Conservation (phyloP, 2,329 filamentous ascomycete genomes). For the Aspergillus alliaceus region DNA sequence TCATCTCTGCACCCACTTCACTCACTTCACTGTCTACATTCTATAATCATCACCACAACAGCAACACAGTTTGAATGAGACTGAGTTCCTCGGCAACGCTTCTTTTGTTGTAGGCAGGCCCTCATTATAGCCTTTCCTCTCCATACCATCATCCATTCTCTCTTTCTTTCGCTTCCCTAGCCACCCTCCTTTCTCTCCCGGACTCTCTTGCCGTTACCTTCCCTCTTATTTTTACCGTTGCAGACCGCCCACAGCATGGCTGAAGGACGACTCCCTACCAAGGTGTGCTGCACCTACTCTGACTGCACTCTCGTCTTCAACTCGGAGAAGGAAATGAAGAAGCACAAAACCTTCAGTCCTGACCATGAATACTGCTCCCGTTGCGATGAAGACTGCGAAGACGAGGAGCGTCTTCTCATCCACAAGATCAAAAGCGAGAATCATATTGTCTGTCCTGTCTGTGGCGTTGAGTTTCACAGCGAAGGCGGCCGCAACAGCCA, state of each 20-base stretch:
- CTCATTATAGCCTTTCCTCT: neutral
- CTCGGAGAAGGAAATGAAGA: conserved; percentile 47
- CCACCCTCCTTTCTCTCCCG: neutral
- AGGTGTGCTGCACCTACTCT: conserved; percentile 46
- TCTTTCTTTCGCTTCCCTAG: neutral
- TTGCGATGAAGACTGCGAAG: conserved; percentile 48
- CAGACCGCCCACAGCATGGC: conserved; percentile 5
- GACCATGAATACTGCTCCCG: conserved; percentile 43
- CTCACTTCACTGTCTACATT: too few species aligned
- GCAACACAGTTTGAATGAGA: neutral
- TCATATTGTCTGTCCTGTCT: conserved; percentile 58
- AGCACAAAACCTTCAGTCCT: conserved; percentile 49
- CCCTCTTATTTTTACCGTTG: neutral
- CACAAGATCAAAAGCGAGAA: conserved; percentile 50
- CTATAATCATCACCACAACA: neutral
- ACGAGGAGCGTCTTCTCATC: conserved; percentile 45
- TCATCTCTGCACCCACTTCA: neutral
- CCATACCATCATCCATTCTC: too few species aligned
- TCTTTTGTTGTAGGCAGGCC: neutral
- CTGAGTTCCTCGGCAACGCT: neutral
- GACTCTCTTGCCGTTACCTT: neutral
- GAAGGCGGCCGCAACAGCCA: conserved; percentile 53
- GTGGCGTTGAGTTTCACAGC: conserved; percentile 57
- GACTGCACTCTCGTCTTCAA: conserved; percentile 50
- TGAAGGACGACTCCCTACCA: conserved; percentile 11